phyloP scores from a whole-genome alignment of 177 flowering plant genomes.

The Vitis hybrid region DNA sequence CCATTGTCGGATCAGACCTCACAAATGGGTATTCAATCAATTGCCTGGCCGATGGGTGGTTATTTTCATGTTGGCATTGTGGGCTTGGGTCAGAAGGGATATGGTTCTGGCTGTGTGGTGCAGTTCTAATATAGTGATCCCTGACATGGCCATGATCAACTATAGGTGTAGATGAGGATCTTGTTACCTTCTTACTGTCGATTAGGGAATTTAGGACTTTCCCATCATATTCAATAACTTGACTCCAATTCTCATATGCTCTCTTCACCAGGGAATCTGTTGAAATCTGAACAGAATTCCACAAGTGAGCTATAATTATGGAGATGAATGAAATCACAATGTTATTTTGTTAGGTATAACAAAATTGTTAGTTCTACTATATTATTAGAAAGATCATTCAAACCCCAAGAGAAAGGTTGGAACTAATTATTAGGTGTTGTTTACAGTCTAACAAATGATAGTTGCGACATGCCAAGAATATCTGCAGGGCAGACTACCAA shows the following conservation, averaged over 20 bases:
- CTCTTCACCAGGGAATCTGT: conserved; percentile 55
- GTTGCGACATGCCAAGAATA: too few species aligned
- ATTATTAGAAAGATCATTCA: too few species aligned
- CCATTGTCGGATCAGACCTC: conserved; percentile 21
- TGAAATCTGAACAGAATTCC: conserved; percentile 35
- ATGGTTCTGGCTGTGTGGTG: conserved; percentile 23
- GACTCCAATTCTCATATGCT: conserved; percentile 67
- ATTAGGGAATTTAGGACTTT: conserved; percentile 34
- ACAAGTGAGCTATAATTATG: background rate
- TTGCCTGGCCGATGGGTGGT: conserved; percentile 23
- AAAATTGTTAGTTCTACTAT: too few species aligned
- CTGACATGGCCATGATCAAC: conserved; percentile 8
- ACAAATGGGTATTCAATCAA: conserved; percentile 39
- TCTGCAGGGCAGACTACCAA: too few species aligned
- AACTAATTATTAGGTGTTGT: too few species aligned
- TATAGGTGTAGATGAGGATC: conserved; percentile 12
- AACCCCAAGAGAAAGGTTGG: too few species aligned
- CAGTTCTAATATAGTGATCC: conserved; percentile 12
- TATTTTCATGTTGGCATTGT: conserved; percentile 23
- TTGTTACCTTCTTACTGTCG: conserved; percentile 16
- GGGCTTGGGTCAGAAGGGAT: conserved; percentile 21
- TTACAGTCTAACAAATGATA: too few species aligned
- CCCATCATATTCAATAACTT: conserved; percentile 58
- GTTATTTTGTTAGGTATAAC: background rate
- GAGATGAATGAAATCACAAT: background rate